Evolutionary conservation across 805 yeast genomes (phyloP).

Genomic region (Lipomyces spencermartinsiae): DNA sequence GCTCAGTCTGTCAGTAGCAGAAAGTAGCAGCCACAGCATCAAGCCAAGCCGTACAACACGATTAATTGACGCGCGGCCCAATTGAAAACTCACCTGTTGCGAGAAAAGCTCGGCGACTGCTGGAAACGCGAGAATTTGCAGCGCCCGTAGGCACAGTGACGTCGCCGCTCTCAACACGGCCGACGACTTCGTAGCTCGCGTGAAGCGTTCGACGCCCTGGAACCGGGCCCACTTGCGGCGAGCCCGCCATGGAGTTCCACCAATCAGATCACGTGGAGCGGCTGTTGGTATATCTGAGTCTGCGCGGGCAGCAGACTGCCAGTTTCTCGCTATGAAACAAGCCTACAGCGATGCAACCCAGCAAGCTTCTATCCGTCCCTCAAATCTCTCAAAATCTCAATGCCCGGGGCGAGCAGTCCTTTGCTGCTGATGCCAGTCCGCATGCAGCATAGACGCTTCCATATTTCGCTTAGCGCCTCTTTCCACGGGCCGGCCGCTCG

Average conservation of each 20-base stretch:
- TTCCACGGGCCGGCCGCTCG: too few species aligned
- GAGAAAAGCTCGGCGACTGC: not conserved
- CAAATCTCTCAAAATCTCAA: too few species aligned
- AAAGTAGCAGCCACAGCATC: not conserved
- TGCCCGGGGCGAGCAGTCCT: not conserved
- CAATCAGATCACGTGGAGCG: not conserved
- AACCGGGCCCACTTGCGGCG: not conserved
- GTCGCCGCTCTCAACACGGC: not conserved
- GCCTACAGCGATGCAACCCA: not conserved
- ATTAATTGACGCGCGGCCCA: not conserved
- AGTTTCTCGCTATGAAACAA: too few species aligned
- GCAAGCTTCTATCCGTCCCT: too few species aligned
- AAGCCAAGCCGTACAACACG: not conserved
- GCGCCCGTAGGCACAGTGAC: not conserved
- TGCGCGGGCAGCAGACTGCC: not conserved
- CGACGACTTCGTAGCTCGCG: not conserved
- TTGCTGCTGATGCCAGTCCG: not conserved
- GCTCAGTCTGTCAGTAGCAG: not conserved
- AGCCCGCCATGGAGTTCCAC: not conserved
- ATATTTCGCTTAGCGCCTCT: too few species aligned
- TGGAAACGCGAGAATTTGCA: not conserved
- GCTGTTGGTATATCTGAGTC: not conserved
- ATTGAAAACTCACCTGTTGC: not conserved
- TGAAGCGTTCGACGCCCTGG: not conserved
- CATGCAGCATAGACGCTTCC: not conserved